Evolutionary conservation across 352 stramenopile genomes (phyloP), one percentile per base, ranked within the genome.

Genomic region (Pilasporangium apinafurcum): DNA sequence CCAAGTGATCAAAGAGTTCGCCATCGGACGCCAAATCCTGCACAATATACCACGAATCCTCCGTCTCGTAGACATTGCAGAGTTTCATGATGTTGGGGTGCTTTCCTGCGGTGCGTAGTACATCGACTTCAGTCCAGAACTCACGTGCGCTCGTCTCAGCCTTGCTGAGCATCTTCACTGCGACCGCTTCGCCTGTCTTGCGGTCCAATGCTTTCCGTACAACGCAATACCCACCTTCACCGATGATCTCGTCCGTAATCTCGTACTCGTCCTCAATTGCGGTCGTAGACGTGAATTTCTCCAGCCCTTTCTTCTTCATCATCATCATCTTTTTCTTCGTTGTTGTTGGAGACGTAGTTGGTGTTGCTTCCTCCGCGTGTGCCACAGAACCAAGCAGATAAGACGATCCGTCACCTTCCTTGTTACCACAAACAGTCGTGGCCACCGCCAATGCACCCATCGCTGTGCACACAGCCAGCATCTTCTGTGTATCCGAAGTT

Each of bases 1-100:
- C 71, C 37, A 96, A 53, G 57, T 91, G 77, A 52, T 96, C 85
- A 30, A 96, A 93, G 2, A 96, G 59, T 55, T 96, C 85, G 21
- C 81, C 83, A 28, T 85, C 81, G n/a, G 80, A 72, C 24, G 83
- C 79, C 36, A 92, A 65, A 32, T 95, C 81, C 51, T 86, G 71
- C 12, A 92, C 79, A 47, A 92, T 89, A 48, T 83, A 89, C 76
- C 76, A 92, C 41, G 56, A 71, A 24, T 64, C 67, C 18, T 85
- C 69, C 22, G 65, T 85, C 56, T 89, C 79, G 48, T 77, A 92
- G 16, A 82, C 81, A 22, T 58, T 76, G 41, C 72, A 53, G n/a
- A 92, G 46, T 32, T 86, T 58, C 67, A 89, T 73, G 54, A 92
- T 88, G 43, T 86, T 89, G 4, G 74, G 71, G 56, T 89, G 76